Percentiles rank a stretch among this genome's conserved stretches.
phyloP scores from a whole-genome alignment of 116 monocot genomes.

The Trichopus zeylanicus region DNA sequence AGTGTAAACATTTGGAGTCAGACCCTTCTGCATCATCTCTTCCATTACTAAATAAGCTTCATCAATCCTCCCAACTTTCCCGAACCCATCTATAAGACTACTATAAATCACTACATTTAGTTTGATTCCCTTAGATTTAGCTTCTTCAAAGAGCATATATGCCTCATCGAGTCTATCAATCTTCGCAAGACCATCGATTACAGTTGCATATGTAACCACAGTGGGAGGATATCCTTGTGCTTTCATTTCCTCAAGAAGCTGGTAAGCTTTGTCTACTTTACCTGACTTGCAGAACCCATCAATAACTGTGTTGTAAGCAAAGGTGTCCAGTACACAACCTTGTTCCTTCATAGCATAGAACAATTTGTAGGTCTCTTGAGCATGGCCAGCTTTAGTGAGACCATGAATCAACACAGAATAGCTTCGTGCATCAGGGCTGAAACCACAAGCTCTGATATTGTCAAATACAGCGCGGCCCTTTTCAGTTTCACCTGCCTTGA shows the following conservation, averaged over 20 bases:
- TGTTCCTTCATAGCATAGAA: constrained; percentile 38
- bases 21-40: constrained; percentile 50
- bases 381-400: constrained; percentile 31
- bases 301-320: constrained; percentile 41
- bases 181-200: constrained; percentile 42
- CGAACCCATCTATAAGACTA: constrained; percentile 42
- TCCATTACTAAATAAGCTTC: constrained; percentile 49
- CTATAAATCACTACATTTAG: constrained; percentile 32
- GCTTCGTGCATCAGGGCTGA: constrained; percentile 28
- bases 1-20: constrained; percentile 34
- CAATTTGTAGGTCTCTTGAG: constrained; percentile 23
- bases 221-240: constrained; percentile 25
- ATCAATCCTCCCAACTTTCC: constrained; percentile 42
- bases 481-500: constrained; percentile 36
- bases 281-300: constrained; percentile 42
- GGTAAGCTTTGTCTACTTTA: constrained; percentile 37
- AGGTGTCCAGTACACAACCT: constrained; percentile 34
- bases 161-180: constrained; percentile 42
- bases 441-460: constrained; percentile 34
- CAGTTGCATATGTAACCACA: constrained; percentile 38
- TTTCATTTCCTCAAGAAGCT: constrained; percentile 55
- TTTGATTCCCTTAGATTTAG: constrained; percentile 27
- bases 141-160: constrained; percentile 53
- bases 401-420: constrained; percentile 38
- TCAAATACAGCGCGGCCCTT: constrained; percentile 31